Evolutionary conservation across 805 yeast genomes (phyloP), one percentile per base, ranked within the genome.

Genomic region (Metahyphopichia silvanorum): DNA sequence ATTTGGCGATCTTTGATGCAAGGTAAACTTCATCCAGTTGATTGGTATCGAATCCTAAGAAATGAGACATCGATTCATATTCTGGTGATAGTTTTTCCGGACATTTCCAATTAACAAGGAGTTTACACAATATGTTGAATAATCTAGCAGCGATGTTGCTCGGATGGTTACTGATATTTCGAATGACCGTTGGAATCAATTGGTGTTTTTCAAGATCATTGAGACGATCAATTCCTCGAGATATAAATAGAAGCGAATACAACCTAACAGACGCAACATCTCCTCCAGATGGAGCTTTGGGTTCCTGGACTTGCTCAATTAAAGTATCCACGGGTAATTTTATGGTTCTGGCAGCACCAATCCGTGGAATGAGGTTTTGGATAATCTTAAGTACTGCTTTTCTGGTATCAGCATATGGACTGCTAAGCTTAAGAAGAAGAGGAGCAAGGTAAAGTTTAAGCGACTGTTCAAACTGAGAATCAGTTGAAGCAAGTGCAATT

Each of bases 371-470:
- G 10, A 86, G 48, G 49, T 85, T 80, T 38, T 79, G 79, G 23
- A 87, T 66, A 8, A 82, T 73, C 41, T 78, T 77, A 20, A 82
- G 64, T 2, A 89, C 80, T 23, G 82, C 80, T 17, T 71, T 63
- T 39, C 93, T 71, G 1, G 85, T 95, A 11, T 73, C 61, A 0
- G 66, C 61, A 53, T 83, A 74, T 3, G 80, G 73, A 11, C 96
- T 87, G 2, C 82, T 75, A 32, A 89, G 67, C 52, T 91, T 91
- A 40, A 89, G 63, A 21, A 91, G 59, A 17, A 91, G 51, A 1
- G 98, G 96, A 1, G 86, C 71, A 26, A 91, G 65, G 49, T 82
- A 91, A 1, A 74, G 57, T 8, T 69, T 66, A 25, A 93, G 53
- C 4, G 80, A 59, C 2, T 71, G 50, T 48, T 83, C 80, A 34